Base-by-base conservation (phyloP, 306 rosid species). In the Potentilla sterilis region DNA sequence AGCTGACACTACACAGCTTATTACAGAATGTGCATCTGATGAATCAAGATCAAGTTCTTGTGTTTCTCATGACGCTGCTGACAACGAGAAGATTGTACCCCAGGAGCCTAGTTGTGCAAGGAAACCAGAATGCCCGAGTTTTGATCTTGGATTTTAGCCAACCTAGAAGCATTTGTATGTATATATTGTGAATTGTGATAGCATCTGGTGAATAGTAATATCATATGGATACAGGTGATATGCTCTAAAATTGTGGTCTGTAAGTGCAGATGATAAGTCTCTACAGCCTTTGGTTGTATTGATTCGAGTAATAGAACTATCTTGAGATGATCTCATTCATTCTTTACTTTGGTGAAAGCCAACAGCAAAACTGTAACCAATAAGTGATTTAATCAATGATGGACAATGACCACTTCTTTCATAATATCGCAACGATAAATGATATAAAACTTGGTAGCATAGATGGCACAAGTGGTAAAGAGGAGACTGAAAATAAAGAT, bases 71-170 rank as follows among this genome's bases (percentile, higher is more conserved):
- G 77, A 70, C 62, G 61, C 61, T 51, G 61, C 52, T 57, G 85
- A 81, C 37, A 42, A 61, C 61, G 84, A 71, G 78, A 81, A 34
- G 58, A 61, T 80, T 66, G 69, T 43, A 12, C 72, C 59, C 16
- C 85, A 76, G 77, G 91, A 82, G 71, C 81, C 68, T 38, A 75
- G 79, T 47, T 24, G 72, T 74, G 47, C 85, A 72, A 74, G 46
- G 43, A 80, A 87, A 70, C 32, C 59, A n/a, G 80, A 75, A 10
- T 72, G 72, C 75, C 97, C 95, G 19, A 92, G 86, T 80, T 94
- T 95, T 76, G 92, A 89, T 81, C 95, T 95, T 24, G 96, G 93
- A 79, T 86, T 95, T 83, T 88, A 83, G 81, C 43, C 67, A 32
- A 35, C 57, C 34, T 35, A 10, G 43, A 32, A 57, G 3, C 42